phyloP scores from a whole-genome alignment of 2,329 filamentous ascomycete species.

The Aspergillus clavatus region DNA sequence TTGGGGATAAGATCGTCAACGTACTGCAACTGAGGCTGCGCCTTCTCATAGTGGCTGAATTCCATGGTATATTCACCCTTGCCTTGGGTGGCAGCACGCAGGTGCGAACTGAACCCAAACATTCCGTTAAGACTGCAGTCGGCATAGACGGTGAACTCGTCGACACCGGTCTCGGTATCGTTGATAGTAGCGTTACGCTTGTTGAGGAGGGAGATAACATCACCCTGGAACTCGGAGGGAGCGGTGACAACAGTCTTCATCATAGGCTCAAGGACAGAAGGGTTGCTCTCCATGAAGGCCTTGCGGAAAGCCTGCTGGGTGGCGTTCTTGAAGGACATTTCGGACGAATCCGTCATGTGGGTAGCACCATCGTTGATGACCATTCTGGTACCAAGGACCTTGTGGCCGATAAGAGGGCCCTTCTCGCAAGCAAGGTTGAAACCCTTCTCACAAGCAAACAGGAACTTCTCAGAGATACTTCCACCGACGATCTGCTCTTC shows the following conservation, averaged over 20 bases:
- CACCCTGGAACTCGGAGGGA: conserved; percentile 95
- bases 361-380: conserved; percentile 93
- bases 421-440: conserved; percentile 78
- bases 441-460: conserved; percentile 91
- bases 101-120: conserved; percentile 92
- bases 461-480: conserved; percentile 89
- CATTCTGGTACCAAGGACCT: conserved; percentile 84
- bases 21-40: conserved; percentile 83
- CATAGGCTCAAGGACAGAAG: conserved; percentile 84
- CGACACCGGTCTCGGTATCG: conserved; percentile 87
- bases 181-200: conserved; percentile 94
- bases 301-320: conserved; percentile 97
- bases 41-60: conserved; percentile 90
- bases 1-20: conserved; percentile 34
- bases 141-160: conserved; percentile 88
- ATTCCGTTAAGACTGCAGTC: conserved; percentile 94
- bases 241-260: conserved; percentile 99
- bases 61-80: conserved; percentile 99
- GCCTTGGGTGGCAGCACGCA: conserved; percentile 90
- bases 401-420: conserved; percentile 88
- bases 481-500: conserved; percentile 84
- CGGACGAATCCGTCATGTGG: conserved; percentile 95
- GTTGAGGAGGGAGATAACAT: conserved; percentile 89
- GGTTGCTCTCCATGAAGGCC: conserved; percentile 74
- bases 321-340: conserved; percentile 91